Evolutionary conservation across 1,139 yeast species (phyloP), one percentile per base, ranked within the genome.

Genomic region (Pichia inconspicua): DNA sequence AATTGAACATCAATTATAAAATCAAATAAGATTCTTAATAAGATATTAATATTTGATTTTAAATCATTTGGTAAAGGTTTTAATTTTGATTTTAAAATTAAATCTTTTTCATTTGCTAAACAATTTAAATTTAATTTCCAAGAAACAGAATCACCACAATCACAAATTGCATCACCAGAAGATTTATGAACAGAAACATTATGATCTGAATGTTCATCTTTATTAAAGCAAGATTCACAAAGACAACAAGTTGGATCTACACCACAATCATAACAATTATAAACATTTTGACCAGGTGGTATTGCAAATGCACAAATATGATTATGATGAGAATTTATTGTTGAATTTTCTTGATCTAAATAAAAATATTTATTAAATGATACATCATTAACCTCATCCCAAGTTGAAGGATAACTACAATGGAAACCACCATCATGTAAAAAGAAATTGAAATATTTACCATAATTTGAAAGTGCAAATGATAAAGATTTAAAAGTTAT

Each of bases 141-240:
- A 0, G 96, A 95, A 53, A 83, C 87, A 0, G 77, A 73, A 61
- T 92, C 96, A 2, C 97, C 97, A 67, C 97, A 92, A 63, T 92
- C 97, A 63, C 97, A 92, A 25, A 83, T 76, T 2, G 90, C 78
- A 44, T 71, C 70, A 1, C 77, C 82, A 2, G 64, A 55, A 4
- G 86, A 73, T 11, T 70, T 68, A 54, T 75, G 74, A 41, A 78
- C 73, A 22, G 71, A 66, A 3, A 84, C 85, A 52, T 76, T 75
- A 60, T 84, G 94, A 43, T 74, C 80, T 15, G 66, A 59, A 61
- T 84, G 95, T 58, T 83, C 88, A 3, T 72, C 71, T 48, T 76
- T 74, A 61, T 83, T 82, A 66, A 82, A 84, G 60, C 95, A 84
- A 56, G 76, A 67, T 12, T 73, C 75, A 63, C 95, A 84, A 30